phyloP scores from a whole-genome alignment of 768 basidiomycete genomes.

The Rhodotorula toruloides region DNA sequence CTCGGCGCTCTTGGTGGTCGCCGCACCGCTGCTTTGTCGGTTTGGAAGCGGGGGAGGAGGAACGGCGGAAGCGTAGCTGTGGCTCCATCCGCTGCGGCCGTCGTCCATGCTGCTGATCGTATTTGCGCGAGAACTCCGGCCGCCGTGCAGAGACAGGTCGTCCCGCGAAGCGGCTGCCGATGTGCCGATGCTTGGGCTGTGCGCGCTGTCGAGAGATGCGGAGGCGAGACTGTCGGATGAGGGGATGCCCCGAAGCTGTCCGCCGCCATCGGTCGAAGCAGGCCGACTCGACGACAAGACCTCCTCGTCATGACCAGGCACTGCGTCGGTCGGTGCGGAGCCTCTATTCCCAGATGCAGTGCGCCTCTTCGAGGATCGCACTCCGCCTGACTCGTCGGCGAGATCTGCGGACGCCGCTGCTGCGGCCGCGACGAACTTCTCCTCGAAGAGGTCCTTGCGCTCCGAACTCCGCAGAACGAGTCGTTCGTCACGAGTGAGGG shows the following conservation, averaged over 20 bases:
- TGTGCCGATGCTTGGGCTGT: background rate
- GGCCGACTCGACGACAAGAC: too few relatives aligned
- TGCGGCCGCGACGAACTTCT: constrained; percentile 57
- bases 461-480: constrained; percentile 84
- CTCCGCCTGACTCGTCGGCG: background rate
- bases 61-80: background rate
- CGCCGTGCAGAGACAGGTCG: background rate
- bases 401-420: background rate
- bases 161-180: constrained; percentile 8
- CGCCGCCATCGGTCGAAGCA: too few relatives aligned
- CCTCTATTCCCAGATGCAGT: background rate
- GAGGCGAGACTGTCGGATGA: constrained; percentile 9
- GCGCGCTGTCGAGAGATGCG: background rate
- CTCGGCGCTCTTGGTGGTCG: background rate
- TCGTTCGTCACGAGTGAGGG: constrained; percentile 73
- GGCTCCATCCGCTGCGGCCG: background rate
- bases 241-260: background rate
- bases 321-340: too few relatives aligned
- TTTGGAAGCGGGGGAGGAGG: background rate
- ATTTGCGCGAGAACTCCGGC: constrained; percentile 13
- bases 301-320: too few relatives aligned
- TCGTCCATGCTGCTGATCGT: constrained; percentile 18
- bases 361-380: background rate
- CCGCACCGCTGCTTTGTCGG: background rate
- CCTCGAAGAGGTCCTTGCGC: constrained; percentile 82